These are phyloP conservation scores for Plantago lanceolata DNA, from an alignment of 305 asterid species.

Conservation along the genomic window DNA sequence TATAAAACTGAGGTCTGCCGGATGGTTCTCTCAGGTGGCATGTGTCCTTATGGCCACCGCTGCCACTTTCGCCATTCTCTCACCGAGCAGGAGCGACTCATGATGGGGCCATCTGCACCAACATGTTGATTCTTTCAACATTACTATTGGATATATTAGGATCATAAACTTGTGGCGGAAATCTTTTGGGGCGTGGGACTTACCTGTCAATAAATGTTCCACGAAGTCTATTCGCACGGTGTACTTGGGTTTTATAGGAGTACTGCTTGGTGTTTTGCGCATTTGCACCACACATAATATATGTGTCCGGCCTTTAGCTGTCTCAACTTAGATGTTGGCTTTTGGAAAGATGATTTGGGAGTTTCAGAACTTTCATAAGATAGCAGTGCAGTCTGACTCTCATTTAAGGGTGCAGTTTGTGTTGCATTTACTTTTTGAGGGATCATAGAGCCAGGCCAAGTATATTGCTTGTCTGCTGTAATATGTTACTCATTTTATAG, in stretches of 20 bases:
- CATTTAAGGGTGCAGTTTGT: neutral
- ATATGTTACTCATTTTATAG: neutral
- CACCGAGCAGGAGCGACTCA: constrained; percentile 60
- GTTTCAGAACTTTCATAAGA: neutral
- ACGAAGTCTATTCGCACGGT: neutral
- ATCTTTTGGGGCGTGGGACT: neutral
- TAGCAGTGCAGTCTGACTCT: neutral
- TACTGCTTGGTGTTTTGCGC: neutral
- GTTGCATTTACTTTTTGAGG: neutral
- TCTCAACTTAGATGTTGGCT: neutral
- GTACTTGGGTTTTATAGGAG: neutral
- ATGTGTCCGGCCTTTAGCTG: neutral
- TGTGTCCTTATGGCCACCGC: constrained; percentile 79
- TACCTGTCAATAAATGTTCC: neutral
- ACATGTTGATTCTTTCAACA: constrained; percentile 20
- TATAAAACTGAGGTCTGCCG: constrained; percentile 81
- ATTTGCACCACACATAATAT: neutral
- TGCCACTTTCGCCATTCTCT: constrained; percentile 83
- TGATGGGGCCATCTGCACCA: constrained; percentile 23
- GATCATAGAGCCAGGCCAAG: neutral
- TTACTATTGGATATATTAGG: neutral
- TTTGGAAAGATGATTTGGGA: constrained; percentile 3
- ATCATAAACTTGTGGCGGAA: neutral
- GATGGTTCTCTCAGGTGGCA: constrained; percentile 64
- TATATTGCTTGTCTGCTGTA: neutral